These are phyloP conservation scores for Cercospora sojina DNA, from an alignment of 2,329 filamentous ascomycete genomes.

Conservation along the genomic window DNA sequence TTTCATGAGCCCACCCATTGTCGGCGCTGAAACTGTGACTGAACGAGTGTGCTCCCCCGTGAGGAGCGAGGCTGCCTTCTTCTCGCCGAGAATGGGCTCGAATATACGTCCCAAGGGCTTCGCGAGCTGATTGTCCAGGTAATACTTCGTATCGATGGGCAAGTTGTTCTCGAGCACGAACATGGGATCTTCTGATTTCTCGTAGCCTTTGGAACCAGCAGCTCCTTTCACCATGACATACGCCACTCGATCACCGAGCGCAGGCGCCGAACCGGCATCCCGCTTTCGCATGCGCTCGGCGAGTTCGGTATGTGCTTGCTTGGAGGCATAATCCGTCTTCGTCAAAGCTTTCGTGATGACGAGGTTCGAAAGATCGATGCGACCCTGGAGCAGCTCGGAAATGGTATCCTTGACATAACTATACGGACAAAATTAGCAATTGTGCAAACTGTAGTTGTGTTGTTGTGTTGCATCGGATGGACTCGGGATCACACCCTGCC, in stretches of 20 bases:
- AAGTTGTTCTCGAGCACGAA: conserved; percentile 97
- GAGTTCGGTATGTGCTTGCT: conserved; percentile 94
- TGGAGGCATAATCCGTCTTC: conserved; percentile 83
- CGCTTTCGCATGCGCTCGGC: conserved; percentile 96
- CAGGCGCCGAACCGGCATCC: conserved; percentile 89
- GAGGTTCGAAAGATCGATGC: conserved; percentile 97
- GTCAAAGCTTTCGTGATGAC: conserved; percentile 97
- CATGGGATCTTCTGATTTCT: conserved; percentile 94
- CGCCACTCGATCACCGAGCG: conserved; percentile 89
- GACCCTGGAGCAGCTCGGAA: conserved; percentile 92
- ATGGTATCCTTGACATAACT: conserved; percentile 97
- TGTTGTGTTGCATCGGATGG: conserved; percentile 16
- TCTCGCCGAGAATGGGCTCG: conserved; percentile 94
- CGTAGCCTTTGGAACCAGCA: conserved; percentile 88
- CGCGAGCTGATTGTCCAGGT: conserved; percentile 95
- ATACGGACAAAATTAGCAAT: conserved; percentile 41
- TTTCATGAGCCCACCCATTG: conserved; percentile 93
- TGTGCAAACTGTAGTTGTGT: background rate
- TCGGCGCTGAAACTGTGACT: conserved; percentile 87
- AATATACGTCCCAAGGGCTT: conserved; percentile 95
- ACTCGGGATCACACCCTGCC: background rate
- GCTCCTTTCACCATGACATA: conserved; percentile 97
- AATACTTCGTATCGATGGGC: conserved; percentile 97
- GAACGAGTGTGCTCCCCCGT: conserved; percentile 93
- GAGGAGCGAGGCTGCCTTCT: conserved; percentile 80